Evolutionary conservation across 2,329 filamentous ascomycete species (phyloP), one percentile per base, ranked within the genome.

Genomic region (Penicillium oxalicum): DNA sequence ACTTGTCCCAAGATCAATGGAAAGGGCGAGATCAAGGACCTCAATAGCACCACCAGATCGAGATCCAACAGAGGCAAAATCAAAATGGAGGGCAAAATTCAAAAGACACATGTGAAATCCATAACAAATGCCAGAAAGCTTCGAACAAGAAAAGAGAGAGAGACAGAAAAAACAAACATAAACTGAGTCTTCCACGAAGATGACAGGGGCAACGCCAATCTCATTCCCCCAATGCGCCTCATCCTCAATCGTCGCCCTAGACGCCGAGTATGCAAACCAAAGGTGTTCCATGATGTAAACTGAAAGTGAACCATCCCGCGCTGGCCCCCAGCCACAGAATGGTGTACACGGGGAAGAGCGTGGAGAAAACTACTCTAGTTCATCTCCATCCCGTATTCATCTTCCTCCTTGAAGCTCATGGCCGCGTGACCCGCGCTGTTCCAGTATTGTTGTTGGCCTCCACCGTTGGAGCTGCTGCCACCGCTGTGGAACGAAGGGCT

Each of bases 331-430:
- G 13, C 9, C 29, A 43, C 40, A 43, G 11, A 11, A 43, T 32
- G 27, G 18, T 25, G 35, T 34, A 44, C 18, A 36, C 11, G 26
- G 32, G 24, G 5, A 9, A 26, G 4, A 8, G 9, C 12, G 13
- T 3, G 32, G 18, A 18, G 12, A 36, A 5, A n/a, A 24, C 5
- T 2, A 5, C 9, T 28, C 35, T 59, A 70, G 44, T 65, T 70
- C 66, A 76, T 70, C 53, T 93, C 88, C 87, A 95, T 94, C 63
- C 82, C 83, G 63, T 87, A 95, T 71, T 95, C 91, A 60, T 96
- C 91, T 71, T 96, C 91, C 68, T 95, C 91, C 70, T 95, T 95
- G 73, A 96, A 88, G 66, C 85, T 84, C 63, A 88, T 76, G 25
- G 76, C 77, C 39, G 83, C 79, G 50, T 74, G 71, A 13, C 72